Percentiles rank a stretch among this genome's conserved stretches.
phyloP scores from a whole-genome alignment of 176 grass and related monocot genomes.

The Ensete ventricosum region DNA sequence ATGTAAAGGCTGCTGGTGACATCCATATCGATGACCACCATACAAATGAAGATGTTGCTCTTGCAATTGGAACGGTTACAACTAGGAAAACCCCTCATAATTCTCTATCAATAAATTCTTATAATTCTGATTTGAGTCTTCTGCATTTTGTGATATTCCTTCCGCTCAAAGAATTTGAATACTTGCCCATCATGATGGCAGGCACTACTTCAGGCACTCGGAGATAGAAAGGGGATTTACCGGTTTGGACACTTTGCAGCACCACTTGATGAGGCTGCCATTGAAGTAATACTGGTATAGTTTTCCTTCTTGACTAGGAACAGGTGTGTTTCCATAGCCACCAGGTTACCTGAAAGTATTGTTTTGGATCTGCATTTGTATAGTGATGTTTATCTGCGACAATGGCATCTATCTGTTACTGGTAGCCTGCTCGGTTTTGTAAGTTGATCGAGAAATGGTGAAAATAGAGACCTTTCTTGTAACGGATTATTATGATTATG shows the following conservation, averaged over 20 bases:
- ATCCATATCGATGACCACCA: conserved; percentile 98
- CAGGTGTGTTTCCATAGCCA: no score
- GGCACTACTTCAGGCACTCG: conserved; percentile 92
- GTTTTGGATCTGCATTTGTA: no score
- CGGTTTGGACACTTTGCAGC: conserved; percentile 87
- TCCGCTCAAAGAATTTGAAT: neutral
- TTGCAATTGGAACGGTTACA: conserved; percentile 82
- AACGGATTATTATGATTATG: neutral
- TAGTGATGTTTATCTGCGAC: no score
- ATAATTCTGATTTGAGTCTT: neutral
- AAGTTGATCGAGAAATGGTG: neutral
- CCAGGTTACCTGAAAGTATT: no score
- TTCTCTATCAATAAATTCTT: neutral
- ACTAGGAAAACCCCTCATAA: neutral
- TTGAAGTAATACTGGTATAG: conserved; percentile 85
- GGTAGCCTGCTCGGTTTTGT: neutral
- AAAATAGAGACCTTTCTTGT: neutral
- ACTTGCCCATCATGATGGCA: conserved; percentile 11
- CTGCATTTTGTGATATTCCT: neutral
- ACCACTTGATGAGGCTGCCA: conserved; percentile 83
- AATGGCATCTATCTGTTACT: no score
- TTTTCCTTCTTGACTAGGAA: neutral
- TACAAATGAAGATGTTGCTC: conserved; percentile 93
- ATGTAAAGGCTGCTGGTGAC: conserved; percentile 80
- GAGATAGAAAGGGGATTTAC: conserved; percentile 82